These are phyloP conservation scores for Tricholoma bakamatsutake DNA, from an alignment of 768 basidiomycete genomes.

Conservation along the genomic window DNA sequence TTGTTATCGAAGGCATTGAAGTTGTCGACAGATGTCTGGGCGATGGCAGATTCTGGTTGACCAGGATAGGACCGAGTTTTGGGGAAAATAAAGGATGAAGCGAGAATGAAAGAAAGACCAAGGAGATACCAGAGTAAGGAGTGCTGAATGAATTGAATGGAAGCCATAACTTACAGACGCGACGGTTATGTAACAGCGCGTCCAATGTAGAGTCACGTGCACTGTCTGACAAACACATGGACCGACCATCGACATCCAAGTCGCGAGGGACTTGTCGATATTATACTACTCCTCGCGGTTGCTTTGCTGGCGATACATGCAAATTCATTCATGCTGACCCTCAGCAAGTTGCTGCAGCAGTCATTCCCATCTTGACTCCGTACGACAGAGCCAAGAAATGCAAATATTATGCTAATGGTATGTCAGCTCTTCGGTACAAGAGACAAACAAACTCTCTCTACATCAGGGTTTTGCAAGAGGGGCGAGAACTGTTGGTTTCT, in stretches of 20 bases:
- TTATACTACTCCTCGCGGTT: constrained; percentile 57
- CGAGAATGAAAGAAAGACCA: neutral
- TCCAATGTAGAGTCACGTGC: neutral
- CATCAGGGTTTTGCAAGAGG: constrained; percentile 61
- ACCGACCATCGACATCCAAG: constrained; percentile 59
- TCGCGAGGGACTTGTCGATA: constrained; percentile 64
- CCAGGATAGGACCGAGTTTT: neutral
- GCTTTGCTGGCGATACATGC: constrained; percentile 60
- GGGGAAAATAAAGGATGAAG: neutral
- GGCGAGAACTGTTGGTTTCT: constrained; percentile 74
- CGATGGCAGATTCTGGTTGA: neutral
- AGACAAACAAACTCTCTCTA: neutral
- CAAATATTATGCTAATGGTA: constrained; percentile 56
- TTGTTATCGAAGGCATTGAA: neutral
- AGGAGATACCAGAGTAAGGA: neutral
- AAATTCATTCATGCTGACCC: constrained; percentile 64
- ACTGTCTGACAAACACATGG: neutral
- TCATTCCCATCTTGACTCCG: constrained; percentile 33
- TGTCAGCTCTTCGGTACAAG: constrained; percentile 5
- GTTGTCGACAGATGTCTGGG: neutral
- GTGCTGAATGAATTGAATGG: neutral
- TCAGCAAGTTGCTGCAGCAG: neutral
- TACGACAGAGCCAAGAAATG: constrained; percentile 71
- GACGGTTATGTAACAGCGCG: neutral
- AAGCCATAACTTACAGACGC: neutral